These are phyloP conservation scores for Fomitopsis betulina DNA, from an alignment of 1,284 basidiomycete species.

Conservation along the genomic window DNA sequence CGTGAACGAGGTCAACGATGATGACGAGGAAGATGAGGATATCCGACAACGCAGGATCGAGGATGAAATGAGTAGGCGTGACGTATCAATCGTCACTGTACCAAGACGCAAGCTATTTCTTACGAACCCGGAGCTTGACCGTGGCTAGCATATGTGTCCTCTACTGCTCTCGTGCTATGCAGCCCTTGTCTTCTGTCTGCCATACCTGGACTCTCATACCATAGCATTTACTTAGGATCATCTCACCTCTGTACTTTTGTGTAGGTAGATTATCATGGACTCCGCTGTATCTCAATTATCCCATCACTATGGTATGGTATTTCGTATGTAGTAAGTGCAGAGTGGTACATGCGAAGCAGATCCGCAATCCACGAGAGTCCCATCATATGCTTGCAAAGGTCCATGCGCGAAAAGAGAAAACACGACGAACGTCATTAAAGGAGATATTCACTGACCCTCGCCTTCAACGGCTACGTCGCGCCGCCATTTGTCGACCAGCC, in stretches of 20 bases:
- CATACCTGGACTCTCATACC: slow-evolving; percentile 15
- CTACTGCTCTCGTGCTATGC: slow-evolving; percentile 5
- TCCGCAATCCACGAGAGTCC: slow-evolving; percentile 1
- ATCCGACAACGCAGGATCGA: slow-evolving; percentile 68
- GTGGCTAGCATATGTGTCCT: slow-evolving; percentile 11
- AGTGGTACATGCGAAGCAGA: slow-evolving; percentile 1
- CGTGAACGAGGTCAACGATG: slow-evolving; percentile 45
- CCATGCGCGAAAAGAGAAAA: slow-evolving; percentile 2
- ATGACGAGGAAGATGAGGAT: slow-evolving; percentile 70
- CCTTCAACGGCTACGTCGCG: slow-evolving; percentile 69
- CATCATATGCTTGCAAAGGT: neutral
- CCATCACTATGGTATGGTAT: slow-evolving; percentile 16
- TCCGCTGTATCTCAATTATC: slow-evolving; percentile 27
- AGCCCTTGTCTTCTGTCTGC: slow-evolving; percentile 6
- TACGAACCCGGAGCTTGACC: slow-evolving; percentile 48
- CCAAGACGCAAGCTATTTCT: slow-evolving; percentile 71
- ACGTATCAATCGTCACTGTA: slow-evolving; percentile 77
- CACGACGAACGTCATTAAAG: slow-evolving; percentile 3
- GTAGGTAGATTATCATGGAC: slow-evolving; percentile 18
- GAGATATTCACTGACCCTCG: slow-evolving; percentile 22
- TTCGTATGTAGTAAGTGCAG: slow-evolving; percentile 6
- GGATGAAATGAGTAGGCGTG: slow-evolving; percentile 71
- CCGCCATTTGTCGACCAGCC: slow-evolving; percentile 74
- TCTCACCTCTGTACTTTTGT: slow-evolving; percentile 10
- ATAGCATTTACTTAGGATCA: slow-evolving; percentile 14